These are phyloP conservation scores for Amesomyces nigricolor DNA, from an alignment of 2,329 filamentous ascomycete genomes.

Conservation along the genomic window DNA sequence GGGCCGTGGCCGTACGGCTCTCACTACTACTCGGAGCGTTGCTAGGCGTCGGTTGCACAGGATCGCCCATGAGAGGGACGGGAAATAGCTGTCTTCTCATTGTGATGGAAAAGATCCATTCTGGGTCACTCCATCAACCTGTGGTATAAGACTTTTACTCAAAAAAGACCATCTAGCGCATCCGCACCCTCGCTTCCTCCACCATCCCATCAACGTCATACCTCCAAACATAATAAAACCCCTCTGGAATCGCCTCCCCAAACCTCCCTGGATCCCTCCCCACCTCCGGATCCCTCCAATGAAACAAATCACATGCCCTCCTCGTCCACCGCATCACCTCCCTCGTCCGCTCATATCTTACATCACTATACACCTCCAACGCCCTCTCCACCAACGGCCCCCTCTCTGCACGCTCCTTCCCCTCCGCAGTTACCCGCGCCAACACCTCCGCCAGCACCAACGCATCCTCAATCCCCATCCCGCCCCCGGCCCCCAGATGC, in stretches of 20 bases:
- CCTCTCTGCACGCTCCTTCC: background rate
- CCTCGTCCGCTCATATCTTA: slow-evolving; percentile 38
- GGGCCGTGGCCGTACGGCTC: too few relatives aligned
- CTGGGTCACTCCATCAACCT: too few relatives aligned
- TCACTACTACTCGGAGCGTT: too few relatives aligned
- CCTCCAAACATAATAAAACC: slow-evolving; percentile 35
- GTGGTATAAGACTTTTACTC: too few relatives aligned
- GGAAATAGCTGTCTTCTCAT: too few relatives aligned
- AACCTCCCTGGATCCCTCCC: slow-evolving; percentile 35
- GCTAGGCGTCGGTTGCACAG: too few relatives aligned
- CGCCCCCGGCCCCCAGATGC: slow-evolving; percentile 51
- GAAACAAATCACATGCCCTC: slow-evolving; percentile 36
- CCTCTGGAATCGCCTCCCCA: slow-evolving; percentile 33
- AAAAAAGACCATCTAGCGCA: too few relatives aligned
- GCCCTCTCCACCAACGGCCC: slow-evolving; percentile 25
- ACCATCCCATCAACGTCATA: slow-evolving; percentile 35
- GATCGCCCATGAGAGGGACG: too few relatives aligned
- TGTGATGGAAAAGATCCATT: too few relatives aligned
- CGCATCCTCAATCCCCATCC: slow-evolving; percentile 52
- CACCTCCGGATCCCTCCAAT: slow-evolving; percentile 31
- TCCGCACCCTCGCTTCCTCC: slow-evolving; percentile 10
- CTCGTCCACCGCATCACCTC: slow-evolving; percentile 39
- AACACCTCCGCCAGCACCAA: slow-evolving; percentile 39
- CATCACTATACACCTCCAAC: slow-evolving; percentile 35
- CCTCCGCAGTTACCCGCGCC: background rate